A percentile compares a stretch with the other conserved stretches of the same genome.
Evolutionary conservation across 306 rosid species (phyloP).

Genomic region (Cucumis hystrix): DNA sequence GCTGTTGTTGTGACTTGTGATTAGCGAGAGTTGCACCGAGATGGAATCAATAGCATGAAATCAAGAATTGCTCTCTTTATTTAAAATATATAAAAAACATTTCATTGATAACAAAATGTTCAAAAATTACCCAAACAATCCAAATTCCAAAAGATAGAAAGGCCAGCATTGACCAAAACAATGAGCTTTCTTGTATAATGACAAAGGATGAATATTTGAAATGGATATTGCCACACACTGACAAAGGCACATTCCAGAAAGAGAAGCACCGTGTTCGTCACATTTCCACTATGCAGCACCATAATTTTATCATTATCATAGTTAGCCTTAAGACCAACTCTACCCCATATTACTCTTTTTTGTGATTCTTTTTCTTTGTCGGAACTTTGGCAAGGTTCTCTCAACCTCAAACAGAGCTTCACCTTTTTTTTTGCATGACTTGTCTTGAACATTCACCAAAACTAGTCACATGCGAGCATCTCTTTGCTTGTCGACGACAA

Average conservation of each 20-base stretch:
- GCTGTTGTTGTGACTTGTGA: too few relatives aligned
- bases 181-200: background rate
- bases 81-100: background rate
- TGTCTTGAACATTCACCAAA: background rate
- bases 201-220: background rate
- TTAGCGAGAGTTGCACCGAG: too few relatives aligned
- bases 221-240: background rate
- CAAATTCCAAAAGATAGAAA: background rate
- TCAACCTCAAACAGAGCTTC: background rate
- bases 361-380: background rate
- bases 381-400: background rate
- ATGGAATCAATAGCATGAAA: too few relatives aligned
- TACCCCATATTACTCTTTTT: background rate
- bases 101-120: background rate
- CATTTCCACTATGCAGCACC: background rate
- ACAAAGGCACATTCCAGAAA: background rate
- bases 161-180: background rate
- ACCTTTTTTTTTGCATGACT: background rate
- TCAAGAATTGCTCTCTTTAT: too few relatives aligned
- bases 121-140: background rate
- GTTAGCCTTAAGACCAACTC: background rate
- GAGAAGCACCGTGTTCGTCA: background rate
- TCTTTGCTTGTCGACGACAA: too few relatives aligned
- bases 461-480: background rate
- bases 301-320: background rate